A percentile compares a stretch with the other conserved stretches of the same genome.
Evolutionary conservation across 352 stramenopile species (phyloP).

Genomic region (Phytophthora pluvialis): DNA sequence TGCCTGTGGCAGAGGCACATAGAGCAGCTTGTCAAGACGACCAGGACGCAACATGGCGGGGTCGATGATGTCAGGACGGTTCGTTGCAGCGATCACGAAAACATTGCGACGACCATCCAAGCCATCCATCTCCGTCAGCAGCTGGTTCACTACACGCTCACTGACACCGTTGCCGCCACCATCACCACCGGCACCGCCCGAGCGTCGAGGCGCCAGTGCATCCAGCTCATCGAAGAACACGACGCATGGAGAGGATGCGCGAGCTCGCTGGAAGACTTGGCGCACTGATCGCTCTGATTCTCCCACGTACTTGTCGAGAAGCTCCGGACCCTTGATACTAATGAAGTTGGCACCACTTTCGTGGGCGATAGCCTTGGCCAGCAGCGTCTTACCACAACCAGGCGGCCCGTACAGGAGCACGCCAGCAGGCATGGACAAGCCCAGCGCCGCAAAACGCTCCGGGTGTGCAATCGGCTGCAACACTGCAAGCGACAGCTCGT

Average conservation of each 20-base stretch:
- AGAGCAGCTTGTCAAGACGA: slow-evolving; percentile 98
- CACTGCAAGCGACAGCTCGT: slow-evolving; percentile 97
- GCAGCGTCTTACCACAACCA: slow-evolving; percentile 98
- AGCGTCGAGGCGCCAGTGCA: slow-evolving; percentile 94
- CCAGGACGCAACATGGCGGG: slow-evolving; percentile 98
- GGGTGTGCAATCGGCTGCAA: slow-evolving; percentile 98
- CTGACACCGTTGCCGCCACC: slow-evolving; percentile 90
- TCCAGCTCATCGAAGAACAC: slow-evolving; percentile 99
- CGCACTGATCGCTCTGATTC: slow-evolving; percentile 96
- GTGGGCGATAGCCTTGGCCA: slow-evolving; percentile 98
- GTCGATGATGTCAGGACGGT: slow-evolving; percentile 99
- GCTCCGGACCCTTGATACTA: slow-evolving; percentile 97
- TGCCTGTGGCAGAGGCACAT: slow-evolving; percentile 95
- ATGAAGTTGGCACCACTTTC: slow-evolving; percentile 99
- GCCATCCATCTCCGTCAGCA: slow-evolving; percentile 99
- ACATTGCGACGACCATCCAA: slow-evolving; percentile 96
- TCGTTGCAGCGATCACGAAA: slow-evolving; percentile 96
- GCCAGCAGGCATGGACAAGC: slow-evolving; percentile 96
- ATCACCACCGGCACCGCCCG: slow-evolving; percentile 63
- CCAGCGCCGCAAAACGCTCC: slow-evolving; percentile 94
- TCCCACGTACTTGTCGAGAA: slow-evolving; percentile 99
- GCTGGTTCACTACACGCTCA: slow-evolving; percentile 97
- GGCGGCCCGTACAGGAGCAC: slow-evolving; percentile 98
- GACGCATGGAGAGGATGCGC: slow-evolving; percentile 98
- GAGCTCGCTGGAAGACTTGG: slow-evolving; percentile 98